Evolutionary conservation across 106 monocot species (phyloP), one percentile per base, ranked within the genome.

Genomic region (Agapanthus africanus): DNA sequence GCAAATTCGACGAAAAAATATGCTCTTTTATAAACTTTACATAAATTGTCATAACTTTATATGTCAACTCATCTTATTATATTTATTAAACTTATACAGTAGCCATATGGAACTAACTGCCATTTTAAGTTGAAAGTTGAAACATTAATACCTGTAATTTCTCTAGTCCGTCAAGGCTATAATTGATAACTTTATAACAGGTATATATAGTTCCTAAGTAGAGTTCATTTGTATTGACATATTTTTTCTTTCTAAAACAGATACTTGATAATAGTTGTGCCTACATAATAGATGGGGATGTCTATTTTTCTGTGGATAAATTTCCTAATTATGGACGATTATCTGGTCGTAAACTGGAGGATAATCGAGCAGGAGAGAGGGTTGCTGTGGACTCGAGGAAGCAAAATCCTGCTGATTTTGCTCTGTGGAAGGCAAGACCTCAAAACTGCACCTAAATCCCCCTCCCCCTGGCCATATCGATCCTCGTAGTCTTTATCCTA

Each of bases 401-500:
- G 82, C 69, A 81, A 76, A 90, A 99, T 73, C 93, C 97, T 70
- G 92, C 89, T 71, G 97, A 99, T 83, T 99, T 99, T 85, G 89
- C 97, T 50, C 77, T 99, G 32, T 99, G 97, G 97, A 99, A 99
- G 72, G 97, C 93, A 84, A 78, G 75, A 62, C 26, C 41, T 32
- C 15, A 40, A 23, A 25, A 15, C 28, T 44, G 36, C 9, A 19
- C 32, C 32, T 2, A 32, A 4, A 22, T 52, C 25, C 23, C 11
- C 25, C 18, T 15, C 46, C 46, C 46, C 14, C 27, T 54, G 6
- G 54, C 10, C 31, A 30, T 11, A 54, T 26, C 33, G 11, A n/a
- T 36, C 2, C 0, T 61, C 35, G 36, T 61, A 61, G 13, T 65
- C 37, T 62, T 61, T 66, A 6, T 75, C 4, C 27, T 28, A 37